Conservation (phyloP, 179 eudicot genomes). For the Gypsophila paniculata region DNA sequence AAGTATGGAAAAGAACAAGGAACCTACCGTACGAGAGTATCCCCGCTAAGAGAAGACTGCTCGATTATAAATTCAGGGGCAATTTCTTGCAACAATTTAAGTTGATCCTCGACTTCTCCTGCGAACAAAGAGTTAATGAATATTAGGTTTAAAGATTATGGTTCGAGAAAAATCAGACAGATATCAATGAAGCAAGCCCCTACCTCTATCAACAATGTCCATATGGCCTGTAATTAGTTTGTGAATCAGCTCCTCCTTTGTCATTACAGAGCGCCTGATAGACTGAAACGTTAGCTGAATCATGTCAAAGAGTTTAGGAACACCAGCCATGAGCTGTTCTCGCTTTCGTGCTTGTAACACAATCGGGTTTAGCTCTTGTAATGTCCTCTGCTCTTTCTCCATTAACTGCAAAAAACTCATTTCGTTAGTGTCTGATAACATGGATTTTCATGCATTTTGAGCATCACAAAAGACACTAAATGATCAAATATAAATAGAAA, state of each 20-base stretch:
- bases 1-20: not conserved
- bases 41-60: conserved; percentile 53
- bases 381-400: conserved; percentile 54
- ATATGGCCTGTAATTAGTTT: conserved; percentile 45
- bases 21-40: conserved; percentile 57
- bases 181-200: conserved; percentile 18
- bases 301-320: conserved; percentile 73
- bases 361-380: conserved; percentile 61
- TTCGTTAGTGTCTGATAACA: not conserved
- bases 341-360: conserved; percentile 61
- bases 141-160: not conserved
- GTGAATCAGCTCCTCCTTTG: conserved; percentile 72
- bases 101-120: conserved; percentile 81
- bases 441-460: not conserved
- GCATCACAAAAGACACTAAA: not conserved
- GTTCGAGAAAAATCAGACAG: not conserved
- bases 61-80: conserved; percentile 69
- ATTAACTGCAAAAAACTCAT: conserved; percentile 43
- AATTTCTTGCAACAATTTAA: conserved; percentile 56
- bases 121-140: conserved; percentile 19
- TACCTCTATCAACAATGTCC: conserved; percentile 64
- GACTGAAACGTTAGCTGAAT: conserved; percentile 60
- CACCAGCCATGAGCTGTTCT: conserved; percentile 46
- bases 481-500: not conserved
- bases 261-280: conserved; percentile 53